A percentile compares a stretch with the other conserved stretches of the same genome.
These are phyloP conservation scores for Periconia sp. DNA, from an alignment of 2,329 filamentous ascomycete species.

Conservation along the genomic window DNA sequence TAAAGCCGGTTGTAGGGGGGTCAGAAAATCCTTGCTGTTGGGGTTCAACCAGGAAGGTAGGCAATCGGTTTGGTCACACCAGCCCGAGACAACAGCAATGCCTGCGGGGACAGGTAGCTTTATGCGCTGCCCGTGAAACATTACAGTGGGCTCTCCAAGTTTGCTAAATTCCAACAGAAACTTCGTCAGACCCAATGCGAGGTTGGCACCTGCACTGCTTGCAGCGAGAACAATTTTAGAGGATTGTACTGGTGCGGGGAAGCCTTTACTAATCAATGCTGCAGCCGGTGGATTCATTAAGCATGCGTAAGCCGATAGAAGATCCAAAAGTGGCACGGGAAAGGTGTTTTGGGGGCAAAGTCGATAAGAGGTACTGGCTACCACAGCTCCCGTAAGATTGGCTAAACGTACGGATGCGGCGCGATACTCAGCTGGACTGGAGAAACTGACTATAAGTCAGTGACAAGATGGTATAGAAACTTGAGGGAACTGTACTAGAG, in stretches of 20 bases:
- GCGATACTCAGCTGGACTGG: background rate
- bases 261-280: too few species aligned
- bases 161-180: too few species aligned
- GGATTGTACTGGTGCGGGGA: too few species aligned
- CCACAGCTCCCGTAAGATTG: background rate
- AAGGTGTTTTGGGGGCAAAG: background rate
- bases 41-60: background rate
- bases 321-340: background rate
- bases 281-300: too few species aligned
- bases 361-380: background rate
- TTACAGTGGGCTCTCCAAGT: background rate
- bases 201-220: too few species aligned
- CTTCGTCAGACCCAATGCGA: too few species aligned
- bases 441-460: background rate
- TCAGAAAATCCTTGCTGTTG: background rate
- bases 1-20: background rate
- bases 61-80: background rate
- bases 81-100: background rate
- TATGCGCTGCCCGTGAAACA: background rate
- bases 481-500: too few species aligned
- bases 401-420: background rate
- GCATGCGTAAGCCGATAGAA: background rate
- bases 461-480: too few species aligned
- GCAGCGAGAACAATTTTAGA: too few species aligned
- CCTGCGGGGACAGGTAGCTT: background rate